Evolutionary conservation across 2,329 filamentous ascomycete genomes (phyloP).

Genomic region (Zymoseptoria crescenta): DNA sequence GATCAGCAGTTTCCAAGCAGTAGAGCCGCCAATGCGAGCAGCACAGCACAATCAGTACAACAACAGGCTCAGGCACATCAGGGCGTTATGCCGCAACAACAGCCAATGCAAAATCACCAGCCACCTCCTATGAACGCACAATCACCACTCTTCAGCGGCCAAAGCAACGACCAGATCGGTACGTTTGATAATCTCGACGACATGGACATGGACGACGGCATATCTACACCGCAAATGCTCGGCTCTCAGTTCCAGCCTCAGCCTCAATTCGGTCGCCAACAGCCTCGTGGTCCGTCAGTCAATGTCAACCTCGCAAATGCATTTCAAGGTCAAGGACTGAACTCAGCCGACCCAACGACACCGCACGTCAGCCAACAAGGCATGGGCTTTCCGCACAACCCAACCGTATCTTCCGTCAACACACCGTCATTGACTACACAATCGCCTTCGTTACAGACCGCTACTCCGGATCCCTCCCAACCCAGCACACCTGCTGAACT

Average conservation of each 20-base stretch:
- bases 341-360: conserved; percentile 78
- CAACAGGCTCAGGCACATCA: conserved; percentile 26
- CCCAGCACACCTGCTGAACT: conserved; percentile 65
- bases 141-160: conserved; percentile 28
- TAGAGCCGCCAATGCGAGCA: conserved; percentile 27
- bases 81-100: conserved; percentile 14
- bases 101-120: conserved; percentile 12
- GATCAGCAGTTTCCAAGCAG: conserved; percentile 31
- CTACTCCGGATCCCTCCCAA: conserved; percentile 58
- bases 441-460: conserved; percentile 53
- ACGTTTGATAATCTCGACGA: conserved; percentile 61
- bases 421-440: conserved; percentile 83
- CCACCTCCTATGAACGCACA: conserved; percentile 8
- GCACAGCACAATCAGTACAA: conserved; percentile 29
- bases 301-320: conserved; percentile 73
- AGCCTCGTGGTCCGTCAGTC: conserved; percentile 57
- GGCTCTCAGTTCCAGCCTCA: conserved; percentile 38
- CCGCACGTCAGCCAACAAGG: conserved; percentile 59
- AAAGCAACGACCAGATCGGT: conserved; percentile 26
- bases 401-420: conserved; percentile 93
- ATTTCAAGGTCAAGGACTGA: conserved; percentile 61
- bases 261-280: conserved; percentile 48
- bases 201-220: conserved; percentile 94
- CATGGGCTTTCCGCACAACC: conserved; percentile 81
- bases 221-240: conserved; percentile 47